Evolutionary conservation across 768 basidiomycete species (phyloP).

Genomic region (Chlorophyllum brunneum): DNA sequence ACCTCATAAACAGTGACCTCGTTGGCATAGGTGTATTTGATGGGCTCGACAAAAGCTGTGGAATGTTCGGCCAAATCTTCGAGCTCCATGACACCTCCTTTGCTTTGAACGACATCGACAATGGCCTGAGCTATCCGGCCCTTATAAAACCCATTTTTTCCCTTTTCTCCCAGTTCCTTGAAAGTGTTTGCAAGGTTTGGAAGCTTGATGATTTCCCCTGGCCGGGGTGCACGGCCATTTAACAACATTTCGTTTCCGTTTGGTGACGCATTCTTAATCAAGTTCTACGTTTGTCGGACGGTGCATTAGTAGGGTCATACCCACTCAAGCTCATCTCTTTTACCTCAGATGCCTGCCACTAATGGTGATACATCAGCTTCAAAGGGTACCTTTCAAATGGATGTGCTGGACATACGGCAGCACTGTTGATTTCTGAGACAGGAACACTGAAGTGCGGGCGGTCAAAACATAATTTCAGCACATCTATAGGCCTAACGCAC

Average conservation of each 20-base stretch:
- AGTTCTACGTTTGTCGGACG: slow-evolving; percentile 30
- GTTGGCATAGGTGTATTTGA: slow-evolving; percentile 81
- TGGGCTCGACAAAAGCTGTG: slow-evolving; percentile 81
- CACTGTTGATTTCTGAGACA: slow-evolving; percentile 78
- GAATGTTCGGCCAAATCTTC: slow-evolving; percentile 87
- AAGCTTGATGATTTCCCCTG: slow-evolving; percentile 80
- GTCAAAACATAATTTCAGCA: neutral
- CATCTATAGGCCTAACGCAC: slow-evolving; percentile 33
- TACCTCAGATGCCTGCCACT: slow-evolving; percentile 63
- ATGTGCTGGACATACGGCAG: slow-evolving; percentile 42
- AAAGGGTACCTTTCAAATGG: neutral
- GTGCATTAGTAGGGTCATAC: neutral
- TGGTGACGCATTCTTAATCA: slow-evolving; percentile 81
- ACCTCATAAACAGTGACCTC: slow-evolving; percentile 94
- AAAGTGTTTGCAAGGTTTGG: slow-evolving; percentile 85
- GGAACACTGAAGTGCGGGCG: slow-evolving; percentile 56
- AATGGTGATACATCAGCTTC: neutral
- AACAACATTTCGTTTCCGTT: slow-evolving; percentile 85
- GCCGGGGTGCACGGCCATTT: slow-evolving; percentile 76
- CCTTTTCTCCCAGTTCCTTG: slow-evolving; percentile 70
- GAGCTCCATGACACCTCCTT: slow-evolving; percentile 91
- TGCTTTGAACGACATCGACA: slow-evolving; percentile 77
- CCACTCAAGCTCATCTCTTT: neutral
- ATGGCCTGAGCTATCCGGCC: slow-evolving; percentile 88
- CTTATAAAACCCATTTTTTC: slow-evolving; percentile 92